Evolutionary conservation across 2,329 filamentous ascomycete species (phyloP).

Genomic region (Claviceps digitariae): DNA sequence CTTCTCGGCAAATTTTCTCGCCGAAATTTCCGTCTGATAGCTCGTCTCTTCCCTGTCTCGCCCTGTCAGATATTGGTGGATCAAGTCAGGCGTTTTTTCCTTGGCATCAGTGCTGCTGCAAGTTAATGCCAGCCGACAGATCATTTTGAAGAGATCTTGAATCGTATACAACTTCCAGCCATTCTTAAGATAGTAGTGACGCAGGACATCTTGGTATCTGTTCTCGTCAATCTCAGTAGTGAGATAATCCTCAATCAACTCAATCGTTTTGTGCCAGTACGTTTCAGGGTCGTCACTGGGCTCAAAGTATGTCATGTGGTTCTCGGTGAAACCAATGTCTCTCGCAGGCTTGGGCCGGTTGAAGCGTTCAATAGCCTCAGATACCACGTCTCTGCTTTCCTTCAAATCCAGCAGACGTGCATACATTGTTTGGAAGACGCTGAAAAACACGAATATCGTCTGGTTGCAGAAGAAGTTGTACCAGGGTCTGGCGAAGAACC

Average conservation of each 20-base stretch:
- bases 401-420: conserved; percentile 74
- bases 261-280: conserved; percentile 76
- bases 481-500: conserved; percentile 64
- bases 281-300: conserved; percentile 44
- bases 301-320: conserved; percentile 65
- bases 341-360: conserved; percentile 67
- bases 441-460: conserved; percentile 88
- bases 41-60: conserved; percentile 75
- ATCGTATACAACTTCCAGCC: conserved; percentile 93
- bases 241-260: conserved; percentile 77
- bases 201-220: conserved; percentile 78
- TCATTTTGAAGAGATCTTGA: conserved; percentile 70
- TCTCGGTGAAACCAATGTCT: conserved; percentile 72
- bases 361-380: conserved; percentile 59
- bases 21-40: conserved; percentile 77
- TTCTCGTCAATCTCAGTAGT: conserved; percentile 67
- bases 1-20: conserved; percentile 84
- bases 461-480: conserved; percentile 90
- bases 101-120: conserved; percentile 79
- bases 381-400: conserved; percentile 58
- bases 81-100: conserved; percentile 86
- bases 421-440: conserved; percentile 84
- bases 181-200: conserved; percentile 78
- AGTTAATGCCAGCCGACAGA: conserved; percentile 68
- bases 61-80: conserved; percentile 72